These are phyloP conservation scores for Pythium oligandrum DNA, from an alignment of 352 stramenopile species.

Conservation along the genomic window DNA sequence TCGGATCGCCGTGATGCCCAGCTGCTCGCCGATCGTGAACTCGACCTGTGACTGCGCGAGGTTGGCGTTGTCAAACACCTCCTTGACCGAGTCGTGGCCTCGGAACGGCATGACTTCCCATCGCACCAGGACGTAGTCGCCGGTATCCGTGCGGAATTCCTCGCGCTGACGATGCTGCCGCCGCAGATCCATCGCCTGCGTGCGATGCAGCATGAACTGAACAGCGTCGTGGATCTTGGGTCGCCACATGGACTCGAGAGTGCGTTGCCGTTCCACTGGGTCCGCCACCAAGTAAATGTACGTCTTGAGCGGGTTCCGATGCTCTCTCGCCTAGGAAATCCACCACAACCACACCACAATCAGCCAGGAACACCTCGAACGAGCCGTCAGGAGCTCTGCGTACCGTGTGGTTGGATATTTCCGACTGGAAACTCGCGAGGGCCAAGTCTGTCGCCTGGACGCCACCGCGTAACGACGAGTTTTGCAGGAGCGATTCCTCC, in stretches of 20 bases:
- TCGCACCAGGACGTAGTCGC: constrained; percentile 1
- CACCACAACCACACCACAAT: neutral
- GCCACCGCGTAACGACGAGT: no score
- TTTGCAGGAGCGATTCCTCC: no score
- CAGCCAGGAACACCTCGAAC: neutral
- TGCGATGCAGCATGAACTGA: constrained; percentile 1
- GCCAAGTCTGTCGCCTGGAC: no score
- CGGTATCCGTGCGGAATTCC: no score
- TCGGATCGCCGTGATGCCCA: constrained; percentile 41
- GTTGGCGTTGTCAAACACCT: constrained; percentile 40
- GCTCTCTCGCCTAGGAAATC: neutral
- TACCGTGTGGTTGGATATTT: constrained; percentile 1
- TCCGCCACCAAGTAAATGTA: constrained; percentile 3
- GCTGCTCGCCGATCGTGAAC: constrained; percentile 44
- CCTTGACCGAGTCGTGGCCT: constrained; percentile 22
- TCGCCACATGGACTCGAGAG: neutral
- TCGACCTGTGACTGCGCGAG: constrained; percentile 32
- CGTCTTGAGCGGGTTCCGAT: neutral
- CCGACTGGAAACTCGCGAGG: constrained; percentile 1
- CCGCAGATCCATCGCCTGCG: neutral
- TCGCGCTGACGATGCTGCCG: neutral
- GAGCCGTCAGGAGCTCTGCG: neutral
- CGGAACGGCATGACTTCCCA: constrained; percentile 32
- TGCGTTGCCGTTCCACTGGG: neutral
- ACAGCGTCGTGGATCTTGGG: constrained; percentile 2